Percentiles rank a stretch among this genome's conserved stretches.
phyloP scores from a whole-genome alignment of 2,329 filamentous ascomycete species.

The Corniculantispora saksenae region DNA sequence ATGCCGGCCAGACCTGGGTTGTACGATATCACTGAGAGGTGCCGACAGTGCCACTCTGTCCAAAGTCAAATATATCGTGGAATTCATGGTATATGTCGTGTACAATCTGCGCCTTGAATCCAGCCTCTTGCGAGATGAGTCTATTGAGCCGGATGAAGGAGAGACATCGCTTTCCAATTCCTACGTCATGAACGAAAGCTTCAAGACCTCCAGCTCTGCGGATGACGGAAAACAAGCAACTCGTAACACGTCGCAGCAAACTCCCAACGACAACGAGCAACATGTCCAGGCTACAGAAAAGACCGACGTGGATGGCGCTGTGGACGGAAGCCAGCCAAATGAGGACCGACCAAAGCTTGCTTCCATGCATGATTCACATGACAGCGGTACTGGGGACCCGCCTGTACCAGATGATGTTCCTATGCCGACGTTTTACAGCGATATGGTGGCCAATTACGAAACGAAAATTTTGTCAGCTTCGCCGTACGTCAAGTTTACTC shows the following conservation, averaged over 20 bases:
- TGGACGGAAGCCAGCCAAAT: constrained; percentile 28
- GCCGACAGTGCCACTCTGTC: constrained; percentile 69
- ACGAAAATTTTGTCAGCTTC: constrained; percentile 93
- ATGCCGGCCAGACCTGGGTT: constrained; percentile 85
- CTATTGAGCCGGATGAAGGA: constrained; percentile 70
- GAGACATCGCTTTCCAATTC: constrained; percentile 45
- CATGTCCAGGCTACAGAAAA: constrained; percentile 37
- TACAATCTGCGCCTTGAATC: constrained; percentile 97
- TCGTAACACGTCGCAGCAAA: constrained; percentile 32
- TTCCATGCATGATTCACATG: constrained; percentile 46
- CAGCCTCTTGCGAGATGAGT: constrained; percentile 89
- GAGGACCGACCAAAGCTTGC: constrained; percentile 32
- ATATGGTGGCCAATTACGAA: constrained; percentile 90
- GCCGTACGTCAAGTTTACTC: constrained; percentile 92
- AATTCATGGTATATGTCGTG: constrained; percentile 99
- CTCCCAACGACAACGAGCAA: constrained; percentile 40
- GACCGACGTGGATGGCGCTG: constrained; percentile 28
- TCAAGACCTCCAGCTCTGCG: constrained; percentile 35
- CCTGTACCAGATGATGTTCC: constrained; percentile 76
- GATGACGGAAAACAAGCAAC: constrained; percentile 30
- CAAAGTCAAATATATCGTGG: constrained; percentile 88
- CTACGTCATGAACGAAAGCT: constrained; percentile 43
- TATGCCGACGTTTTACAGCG: constrained; percentile 89
- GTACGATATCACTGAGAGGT: constrained; percentile 89
- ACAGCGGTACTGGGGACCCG: constrained; percentile 48